These are phyloP conservation scores for Jamesozyma jinghongensis DNA, from an alignment of 805 yeast species.

Conservation along the genomic window DNA sequence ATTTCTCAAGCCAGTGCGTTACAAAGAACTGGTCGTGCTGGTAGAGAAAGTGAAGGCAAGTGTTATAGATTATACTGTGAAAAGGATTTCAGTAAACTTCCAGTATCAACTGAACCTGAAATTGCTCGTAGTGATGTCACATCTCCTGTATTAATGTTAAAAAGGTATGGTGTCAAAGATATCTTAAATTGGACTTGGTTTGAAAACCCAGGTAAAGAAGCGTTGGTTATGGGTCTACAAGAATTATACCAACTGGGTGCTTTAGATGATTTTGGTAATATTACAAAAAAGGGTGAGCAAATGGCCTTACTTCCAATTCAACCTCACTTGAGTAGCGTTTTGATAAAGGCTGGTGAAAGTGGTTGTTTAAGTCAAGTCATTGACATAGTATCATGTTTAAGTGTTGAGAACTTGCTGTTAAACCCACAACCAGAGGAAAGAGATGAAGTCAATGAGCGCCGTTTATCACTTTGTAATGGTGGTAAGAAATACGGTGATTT, in stretches of 20 bases:
- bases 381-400: constrained; percentile 85
- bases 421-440: constrained; percentile 74
- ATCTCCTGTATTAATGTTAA: constrained; percentile 74
- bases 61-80: constrained; percentile 80
- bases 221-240: constrained; percentile 66
- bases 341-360: constrained; percentile 55
- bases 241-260: constrained; percentile 76
- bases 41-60: constrained; percentile 91
- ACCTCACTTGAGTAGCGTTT: constrained; percentile 85
- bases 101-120: constrained; percentile 85
- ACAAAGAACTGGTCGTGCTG: constrained; percentile 98
- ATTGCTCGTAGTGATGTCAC: constrained; percentile 80
- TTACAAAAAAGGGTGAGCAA: constrained; percentile 71
- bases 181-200: constrained; percentile 86
- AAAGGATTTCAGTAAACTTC: constrained; percentile 49
- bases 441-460: constrained; percentile 72
- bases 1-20: constrained; percentile 90
- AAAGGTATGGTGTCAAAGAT: constrained; percentile 75
- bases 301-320: constrained; percentile 87
- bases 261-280: constrained; percentile 60
- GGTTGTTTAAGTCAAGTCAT: constrained; percentile 57
- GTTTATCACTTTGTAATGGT: constrained; percentile 58
- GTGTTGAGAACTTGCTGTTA: constrained; percentile 79
- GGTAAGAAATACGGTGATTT: constrained; percentile 79
- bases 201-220: constrained; percentile 75